A percentile compares a stretch with the other conserved stretches of the same genome.
Conservation (phyloP, 176 grass and related monocot genomes). For the Avena eriantha region DNA sequence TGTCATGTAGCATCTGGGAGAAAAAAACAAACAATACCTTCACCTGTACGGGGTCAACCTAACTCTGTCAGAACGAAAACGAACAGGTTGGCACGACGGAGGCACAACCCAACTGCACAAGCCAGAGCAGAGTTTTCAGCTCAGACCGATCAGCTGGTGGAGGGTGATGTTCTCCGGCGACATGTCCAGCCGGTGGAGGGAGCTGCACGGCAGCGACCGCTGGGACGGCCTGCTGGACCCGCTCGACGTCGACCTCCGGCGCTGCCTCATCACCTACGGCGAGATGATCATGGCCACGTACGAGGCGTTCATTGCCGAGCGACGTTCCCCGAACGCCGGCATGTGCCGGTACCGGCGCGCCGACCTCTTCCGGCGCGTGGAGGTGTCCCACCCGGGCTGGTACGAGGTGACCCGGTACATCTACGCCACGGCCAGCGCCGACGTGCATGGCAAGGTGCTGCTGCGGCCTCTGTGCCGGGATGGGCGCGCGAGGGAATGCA, state of each 20-base stretch:
- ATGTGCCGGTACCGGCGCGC: constrained; percentile 57
- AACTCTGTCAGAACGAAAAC: constrained; percentile 1
- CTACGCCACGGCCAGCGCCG: constrained; percentile 78
- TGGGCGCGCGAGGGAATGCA: constrained; percentile 51
- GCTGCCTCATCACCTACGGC: constrained; percentile 68
- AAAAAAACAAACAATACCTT: background rate
- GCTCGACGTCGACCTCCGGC: constrained; percentile 65
- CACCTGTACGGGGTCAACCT: constrained; percentile 17
- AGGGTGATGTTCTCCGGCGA: constrained; percentile 35
- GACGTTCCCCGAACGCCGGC: constrained; percentile 66
- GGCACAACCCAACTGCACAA: background rate
- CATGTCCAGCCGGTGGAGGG: constrained; percentile 61
- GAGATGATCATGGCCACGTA: constrained; percentile 67
- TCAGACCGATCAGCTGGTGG: background rate
- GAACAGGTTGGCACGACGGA: constrained; percentile 41
- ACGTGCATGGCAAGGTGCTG: constrained; percentile 54
- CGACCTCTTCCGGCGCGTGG: constrained; percentile 61
- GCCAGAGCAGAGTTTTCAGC: background rate
- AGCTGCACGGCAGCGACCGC: constrained; percentile 68
- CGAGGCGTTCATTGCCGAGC: constrained; percentile 75
- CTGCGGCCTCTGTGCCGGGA: constrained; percentile 49
- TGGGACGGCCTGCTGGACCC: constrained; percentile 74
- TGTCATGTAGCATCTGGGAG: constrained; percentile 10
- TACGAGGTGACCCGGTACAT: constrained; percentile 66
- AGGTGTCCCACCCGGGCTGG: constrained; percentile 52